These are phyloP conservation scores for Yarrowia galli DNA, from an alignment of 1,139 yeast genomes.

Conservation along the genomic window DNA sequence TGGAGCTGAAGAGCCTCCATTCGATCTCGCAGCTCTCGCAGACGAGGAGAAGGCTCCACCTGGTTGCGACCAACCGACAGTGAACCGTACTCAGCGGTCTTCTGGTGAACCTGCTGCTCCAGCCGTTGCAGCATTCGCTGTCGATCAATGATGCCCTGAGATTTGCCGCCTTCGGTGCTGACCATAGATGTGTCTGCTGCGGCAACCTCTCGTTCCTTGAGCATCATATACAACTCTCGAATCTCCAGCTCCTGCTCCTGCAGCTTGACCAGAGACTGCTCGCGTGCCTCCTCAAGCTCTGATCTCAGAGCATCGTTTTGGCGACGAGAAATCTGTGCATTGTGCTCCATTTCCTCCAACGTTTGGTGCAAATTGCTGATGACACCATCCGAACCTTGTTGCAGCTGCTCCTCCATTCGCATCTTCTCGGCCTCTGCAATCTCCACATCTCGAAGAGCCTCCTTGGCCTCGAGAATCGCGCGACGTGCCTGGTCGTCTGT, in stretches of 20 bases:
- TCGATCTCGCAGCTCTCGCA: conserved; percentile 77
- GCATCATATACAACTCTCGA: conserved; percentile 79
- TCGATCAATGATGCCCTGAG: conserved; percentile 50
- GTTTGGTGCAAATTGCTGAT: conserved; percentile 75
- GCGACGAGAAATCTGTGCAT: conserved; percentile 70
- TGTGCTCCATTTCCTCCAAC: conserved; percentile 73
- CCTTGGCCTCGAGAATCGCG: conserved; percentile 76
- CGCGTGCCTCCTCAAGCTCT: conserved; percentile 73
- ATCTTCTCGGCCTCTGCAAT: conserved; percentile 88
- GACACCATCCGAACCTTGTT: conserved; percentile 85
- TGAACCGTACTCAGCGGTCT: conserved; percentile 64
- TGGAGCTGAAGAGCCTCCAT: conserved; percentile 86
- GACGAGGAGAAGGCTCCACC: conserved; percentile 77
- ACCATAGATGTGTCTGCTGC: conserved; percentile 53
- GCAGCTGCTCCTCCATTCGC: conserved; percentile 72
- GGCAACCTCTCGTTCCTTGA: conserved; percentile 52
- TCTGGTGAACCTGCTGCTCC: conserved; percentile 66
- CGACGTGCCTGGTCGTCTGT: conserved; percentile 90
- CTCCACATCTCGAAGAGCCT: conserved; percentile 70
- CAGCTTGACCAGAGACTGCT: conserved; percentile 73
- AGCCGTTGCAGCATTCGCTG: conserved; percentile 55
- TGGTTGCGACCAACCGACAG: conserved; percentile 55
- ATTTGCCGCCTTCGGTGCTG: conserved; percentile 47
- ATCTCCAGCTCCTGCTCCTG: conserved; percentile 89
- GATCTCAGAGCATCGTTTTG: conserved; percentile 67